Evolutionary conservation across 495 filamentous ascomycete genomes (phyloP).

Genomic region (Talaromyces adpressus): DNA sequence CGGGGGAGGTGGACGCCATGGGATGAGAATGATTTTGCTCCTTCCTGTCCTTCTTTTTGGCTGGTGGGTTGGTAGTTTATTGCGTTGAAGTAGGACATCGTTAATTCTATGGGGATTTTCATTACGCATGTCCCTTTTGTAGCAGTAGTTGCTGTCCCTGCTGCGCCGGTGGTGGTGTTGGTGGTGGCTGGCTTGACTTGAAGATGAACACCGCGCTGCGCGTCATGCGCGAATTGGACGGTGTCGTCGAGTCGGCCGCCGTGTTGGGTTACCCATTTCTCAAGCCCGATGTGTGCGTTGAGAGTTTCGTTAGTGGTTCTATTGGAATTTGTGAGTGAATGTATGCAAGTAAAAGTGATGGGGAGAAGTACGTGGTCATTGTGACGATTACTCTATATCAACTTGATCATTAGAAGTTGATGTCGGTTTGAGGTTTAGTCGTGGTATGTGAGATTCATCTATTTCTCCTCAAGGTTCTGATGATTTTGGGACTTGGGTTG

Average conservation of each 20-base stretch:
- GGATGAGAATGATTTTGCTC: constrained; percentile 20
- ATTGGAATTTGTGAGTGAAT: neutral
- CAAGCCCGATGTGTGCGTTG: constrained; percentile 22
- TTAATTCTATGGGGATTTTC: constrained; percentile 36
- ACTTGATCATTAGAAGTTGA: no score
- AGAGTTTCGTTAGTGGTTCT: constrained; percentile 15
- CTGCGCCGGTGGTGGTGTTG: neutral
- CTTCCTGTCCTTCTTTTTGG: neutral
- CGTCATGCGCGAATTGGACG: constrained; percentile 34
- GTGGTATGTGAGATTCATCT: neutral
- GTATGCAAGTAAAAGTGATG: no score
- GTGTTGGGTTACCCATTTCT: constrained; percentile 35
- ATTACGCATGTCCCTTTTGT: constrained; percentile 31
- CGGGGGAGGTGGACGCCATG: constrained; percentile 29
- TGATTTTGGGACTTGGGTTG: neutral
- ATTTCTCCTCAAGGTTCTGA: neutral
- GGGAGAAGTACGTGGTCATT: no score
- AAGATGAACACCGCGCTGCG: constrained; percentile 38
- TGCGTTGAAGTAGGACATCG: constrained; percentile 49
- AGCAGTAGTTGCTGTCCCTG: constrained; percentile 7
- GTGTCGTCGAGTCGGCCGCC: constrained; percentile 35
- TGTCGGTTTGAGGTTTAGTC: neutral
- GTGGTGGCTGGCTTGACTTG: constrained; percentile 27
- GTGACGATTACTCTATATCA: no score
- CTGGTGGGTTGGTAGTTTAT: constrained; percentile 20